These are phyloP conservation scores for Phytophthora tubulina DNA, from an alignment of 352 stramenopile genomes.

Conservation along the genomic window DNA sequence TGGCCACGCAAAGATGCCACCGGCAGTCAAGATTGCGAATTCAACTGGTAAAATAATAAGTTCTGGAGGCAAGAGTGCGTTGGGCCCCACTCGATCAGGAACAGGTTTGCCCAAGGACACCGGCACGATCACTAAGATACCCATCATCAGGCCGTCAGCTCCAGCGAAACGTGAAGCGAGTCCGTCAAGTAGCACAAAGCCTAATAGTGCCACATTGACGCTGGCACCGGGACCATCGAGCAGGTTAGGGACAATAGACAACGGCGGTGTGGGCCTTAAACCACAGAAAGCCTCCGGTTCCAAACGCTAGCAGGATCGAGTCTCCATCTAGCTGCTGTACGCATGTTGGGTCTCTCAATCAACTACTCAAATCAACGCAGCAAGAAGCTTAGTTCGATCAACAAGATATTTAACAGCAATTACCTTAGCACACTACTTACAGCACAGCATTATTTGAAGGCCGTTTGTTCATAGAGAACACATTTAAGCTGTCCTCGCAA, in stretches of 20 bases:
- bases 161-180: constrained; percentile 76
- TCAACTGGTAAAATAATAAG: constrained; percentile 59
- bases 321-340: constrained; percentile 9
- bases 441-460: too few relatives aligned
- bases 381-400: constrained; percentile 1
- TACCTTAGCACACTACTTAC: background rate
- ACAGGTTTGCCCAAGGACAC: constrained; percentile 59
- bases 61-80: constrained; percentile 47
- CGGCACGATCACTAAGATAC: constrained; percentile 71
- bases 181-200: constrained; percentile 61
- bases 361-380: constrained; percentile 13
- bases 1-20: constrained; percentile 60
- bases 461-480: background rate
- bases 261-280: constrained; percentile 30
- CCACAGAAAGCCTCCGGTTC: constrained; percentile 33
- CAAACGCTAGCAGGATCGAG: constrained; percentile 39
- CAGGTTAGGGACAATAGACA: constrained; percentile 53
- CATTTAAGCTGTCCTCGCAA: constrained; percentile 6
- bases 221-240: constrained; percentile 30
- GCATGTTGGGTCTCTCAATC: constrained; percentile 8
- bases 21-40: constrained; percentile 58
- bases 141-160: constrained; percentile 75
- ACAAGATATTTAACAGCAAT: constrained; percentile 18
- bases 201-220: constrained; percentile 36
- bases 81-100: constrained; percentile 45